Evolutionary conservation across 1,284 basidiomycete species (phyloP).

Genomic region (Pulveroboletus sp.): DNA sequence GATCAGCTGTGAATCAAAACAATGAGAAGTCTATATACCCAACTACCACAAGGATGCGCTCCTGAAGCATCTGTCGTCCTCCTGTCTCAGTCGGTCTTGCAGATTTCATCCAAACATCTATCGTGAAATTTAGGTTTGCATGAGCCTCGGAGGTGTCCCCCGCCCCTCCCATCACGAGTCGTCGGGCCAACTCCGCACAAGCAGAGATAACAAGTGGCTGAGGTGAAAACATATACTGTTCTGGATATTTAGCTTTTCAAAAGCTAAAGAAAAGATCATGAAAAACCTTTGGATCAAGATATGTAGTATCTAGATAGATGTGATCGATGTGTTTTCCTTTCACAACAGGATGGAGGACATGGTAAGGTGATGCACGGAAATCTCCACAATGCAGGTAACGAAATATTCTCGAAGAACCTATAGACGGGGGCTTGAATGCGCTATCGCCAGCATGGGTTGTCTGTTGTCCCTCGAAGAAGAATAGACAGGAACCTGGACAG

Average conservation of each 20-base stretch:
- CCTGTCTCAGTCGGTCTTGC: constrained; percentile 30
- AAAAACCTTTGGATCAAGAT: constrained; percentile 81
- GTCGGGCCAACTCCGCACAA: constrained; percentile 79
- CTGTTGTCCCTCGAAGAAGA: constrained; percentile 90
- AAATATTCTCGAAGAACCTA: constrained; percentile 71
- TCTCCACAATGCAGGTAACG: constrained; percentile 96
- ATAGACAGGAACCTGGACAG: constrained; percentile 92
- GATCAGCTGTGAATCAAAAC: background rate
- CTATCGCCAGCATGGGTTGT: constrained; percentile 86
- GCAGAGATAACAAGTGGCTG: constrained; percentile 91
- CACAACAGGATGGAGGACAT: constrained; percentile 79
- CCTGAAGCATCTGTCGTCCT: constrained; percentile 29
- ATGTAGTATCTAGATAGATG: constrained; percentile 96
- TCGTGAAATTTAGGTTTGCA: constrained; percentile 25
- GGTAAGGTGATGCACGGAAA: constrained; percentile 83
- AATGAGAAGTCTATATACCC: constrained; percentile 50
- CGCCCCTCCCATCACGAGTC: constrained; percentile 46
- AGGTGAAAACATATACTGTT: constrained; percentile 89
- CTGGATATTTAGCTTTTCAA: background rate
- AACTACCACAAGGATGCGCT: constrained; percentile 70
- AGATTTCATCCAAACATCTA: constrained; percentile 39
- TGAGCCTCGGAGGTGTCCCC: constrained; percentile 23
- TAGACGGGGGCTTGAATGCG: constrained; percentile 61
- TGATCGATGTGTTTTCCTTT: constrained; percentile 79
- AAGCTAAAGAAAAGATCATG: background rate